phyloP scores from a whole-genome alignment of 2,329 filamentous ascomycete genomes.

The Geoglossum cookeanum region DNA sequence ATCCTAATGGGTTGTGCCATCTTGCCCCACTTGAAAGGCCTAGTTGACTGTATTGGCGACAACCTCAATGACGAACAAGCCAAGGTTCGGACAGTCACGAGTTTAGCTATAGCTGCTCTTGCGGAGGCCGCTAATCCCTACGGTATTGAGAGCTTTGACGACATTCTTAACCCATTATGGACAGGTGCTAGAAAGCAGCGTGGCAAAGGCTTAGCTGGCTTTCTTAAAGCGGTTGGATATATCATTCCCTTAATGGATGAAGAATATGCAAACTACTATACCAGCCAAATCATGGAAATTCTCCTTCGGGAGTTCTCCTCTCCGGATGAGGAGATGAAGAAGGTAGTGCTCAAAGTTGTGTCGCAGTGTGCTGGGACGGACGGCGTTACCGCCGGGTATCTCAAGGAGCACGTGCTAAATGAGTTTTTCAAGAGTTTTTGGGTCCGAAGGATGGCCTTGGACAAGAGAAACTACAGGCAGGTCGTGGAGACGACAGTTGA shows the following conservation, averaged over 20 bases:
- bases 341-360: conserved; percentile 92
- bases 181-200: conserved; percentile 90
- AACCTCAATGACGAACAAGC: conserved; percentile 96
- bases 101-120: conserved; percentile 80
- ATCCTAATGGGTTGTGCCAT: conserved; percentile 98
- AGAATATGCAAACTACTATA: conserved; percentile 98
- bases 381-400: conserved; percentile 82
- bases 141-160: conserved; percentile 97
- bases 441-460: conserved; percentile 89
- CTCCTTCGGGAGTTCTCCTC: conserved; percentile 88
- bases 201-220: conserved; percentile 87
- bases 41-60: conserved; percentile 90
- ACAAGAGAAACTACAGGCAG: conserved; percentile 94
- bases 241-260: conserved; percentile 99
- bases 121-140: conserved; percentile 95
- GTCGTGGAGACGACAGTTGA: conserved; percentile 97
- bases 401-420: conserved; percentile 85
- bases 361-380: conserved; percentile 90
- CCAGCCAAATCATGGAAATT: conserved; percentile 97
- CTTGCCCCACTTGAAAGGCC: conserved; percentile 79
- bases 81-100: conserved; percentile 92
- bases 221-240: conserved; percentile 92
- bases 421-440: conserved; percentile 99
- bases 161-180: conserved; percentile 94
- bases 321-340: conserved; percentile 99